A percentile compares a stretch with the other conserved stretches of the same genome.
Conservation (phyloP, 2,329 filamentous ascomycete genomes). For the Talaromyces verruculosus region DNA sequence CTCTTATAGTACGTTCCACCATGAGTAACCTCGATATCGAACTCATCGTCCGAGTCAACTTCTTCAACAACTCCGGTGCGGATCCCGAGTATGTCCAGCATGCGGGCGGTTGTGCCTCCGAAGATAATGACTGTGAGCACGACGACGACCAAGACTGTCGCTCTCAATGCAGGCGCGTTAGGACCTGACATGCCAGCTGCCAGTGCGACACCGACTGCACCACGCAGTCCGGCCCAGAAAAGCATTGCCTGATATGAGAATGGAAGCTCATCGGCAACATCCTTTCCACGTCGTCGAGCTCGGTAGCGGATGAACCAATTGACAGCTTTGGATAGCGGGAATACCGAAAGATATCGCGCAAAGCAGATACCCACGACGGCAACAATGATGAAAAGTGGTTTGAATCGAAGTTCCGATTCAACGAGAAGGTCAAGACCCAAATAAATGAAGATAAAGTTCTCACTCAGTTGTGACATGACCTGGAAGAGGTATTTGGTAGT, state of each 20-base stretch:
- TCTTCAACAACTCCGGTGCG: slow-evolving; percentile 95
- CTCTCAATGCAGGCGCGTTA: slow-evolving; percentile 78
- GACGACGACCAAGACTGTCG: slow-evolving; percentile 95
- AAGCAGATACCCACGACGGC: slow-evolving; percentile 88
- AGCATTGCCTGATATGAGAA: slow-evolving; percentile 99
- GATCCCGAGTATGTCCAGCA: slow-evolving; percentile 97
- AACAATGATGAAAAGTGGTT: slow-evolving; percentile 91
- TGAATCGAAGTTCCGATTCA: slow-evolving; percentile 81
- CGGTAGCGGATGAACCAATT: slow-evolving; percentile 92
- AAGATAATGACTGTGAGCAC: slow-evolving; percentile 99
- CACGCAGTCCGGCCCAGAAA: slow-evolving; percentile 96
- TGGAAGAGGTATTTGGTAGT: slow-evolving; percentile 98
- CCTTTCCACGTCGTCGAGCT: slow-evolving; percentile 70
- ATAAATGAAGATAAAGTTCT: slow-evolving; percentile 99
- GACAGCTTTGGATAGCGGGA: slow-evolving; percentile 83
- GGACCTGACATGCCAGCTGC: slow-evolving; percentile 82
- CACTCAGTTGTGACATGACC: slow-evolving; percentile 87
- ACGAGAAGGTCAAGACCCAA: slow-evolving; percentile 93
- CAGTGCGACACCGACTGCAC: slow-evolving; percentile 91
- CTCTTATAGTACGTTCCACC: slow-evolving; percentile 78
- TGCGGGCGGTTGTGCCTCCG: slow-evolving; percentile 91
- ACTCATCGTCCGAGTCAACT: slow-evolving; percentile 96
- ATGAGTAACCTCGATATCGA: slow-evolving; percentile 82
- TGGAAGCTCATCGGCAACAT: slow-evolving; percentile 82
- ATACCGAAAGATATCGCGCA: slow-evolving; percentile 90